Percentiles rank a stretch among this genome's conserved stretches.
Conservation (phyloP, 2,329 filamentous ascomycete genomes). For the Parafenestella ontariensis region DNA sequence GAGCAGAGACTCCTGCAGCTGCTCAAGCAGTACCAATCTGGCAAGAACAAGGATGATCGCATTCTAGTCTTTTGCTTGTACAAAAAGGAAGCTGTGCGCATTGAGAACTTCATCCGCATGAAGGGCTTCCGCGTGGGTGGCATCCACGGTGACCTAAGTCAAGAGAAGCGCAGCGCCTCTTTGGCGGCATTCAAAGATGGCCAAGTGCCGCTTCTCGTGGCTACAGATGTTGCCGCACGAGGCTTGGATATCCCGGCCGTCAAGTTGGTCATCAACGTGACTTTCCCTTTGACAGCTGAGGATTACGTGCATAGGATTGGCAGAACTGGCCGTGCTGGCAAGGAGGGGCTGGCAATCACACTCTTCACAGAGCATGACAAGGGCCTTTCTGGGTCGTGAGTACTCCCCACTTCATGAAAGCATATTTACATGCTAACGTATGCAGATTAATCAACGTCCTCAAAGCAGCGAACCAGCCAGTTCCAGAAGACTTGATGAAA, state of each 20-base stretch:
- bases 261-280: slow-evolving; percentile 92
- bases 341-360: slow-evolving; percentile 86
- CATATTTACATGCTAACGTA: slow-evolving; percentile 12
- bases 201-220: slow-evolving; percentile 81
- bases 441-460: slow-evolving; percentile 88
- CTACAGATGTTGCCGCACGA: slow-evolving; percentile 93
- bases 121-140: slow-evolving; percentile 85
- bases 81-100: slow-evolving; percentile 94
- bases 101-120: slow-evolving; percentile 80
- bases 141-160: slow-evolving; percentile 91
- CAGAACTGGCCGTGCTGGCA: slow-evolving; percentile 89
- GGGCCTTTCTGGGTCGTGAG: slow-evolving; percentile 83
- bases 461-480: slow-evolving; percentile 87
- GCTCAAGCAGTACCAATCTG: slow-evolving; percentile 79
- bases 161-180: slow-evolving; percentile 85
- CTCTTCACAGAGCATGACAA: slow-evolving; percentile 97
- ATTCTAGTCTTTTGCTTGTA: slow-evolving; percentile 96
- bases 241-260: slow-evolving; percentile 95
- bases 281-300: slow-evolving; percentile 93
- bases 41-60: slow-evolving; percentile 75
- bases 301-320: slow-evolving; percentile 98
- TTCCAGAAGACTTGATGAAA: slow-evolving; percentile 90
- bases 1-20: slow-evolving; percentile 81
- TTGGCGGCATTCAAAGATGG: slow-evolving; percentile 92
- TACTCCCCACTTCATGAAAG: slow-evolving; percentile 34